Conservation (phyloP, 2,329 filamentous ascomycete species). For the Hypoxylon sp. region DNA sequence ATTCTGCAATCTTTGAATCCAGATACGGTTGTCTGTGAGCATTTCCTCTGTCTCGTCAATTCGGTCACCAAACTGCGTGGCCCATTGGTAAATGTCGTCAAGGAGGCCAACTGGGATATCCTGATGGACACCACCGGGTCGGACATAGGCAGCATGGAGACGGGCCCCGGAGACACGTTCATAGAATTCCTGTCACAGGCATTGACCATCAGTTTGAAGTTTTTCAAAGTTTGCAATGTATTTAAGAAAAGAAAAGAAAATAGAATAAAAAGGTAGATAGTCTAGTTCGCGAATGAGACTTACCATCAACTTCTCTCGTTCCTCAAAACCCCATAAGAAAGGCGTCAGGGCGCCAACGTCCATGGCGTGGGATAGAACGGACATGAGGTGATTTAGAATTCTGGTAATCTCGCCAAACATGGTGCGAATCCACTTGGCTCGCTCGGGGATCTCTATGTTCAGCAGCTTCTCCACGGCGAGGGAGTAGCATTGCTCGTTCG, state of each 20-base stretch:
- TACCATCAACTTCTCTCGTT: slow-evolving; percentile 99
- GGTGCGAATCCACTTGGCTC: slow-evolving; percentile 97
- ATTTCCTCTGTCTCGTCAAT: slow-evolving; percentile 99
- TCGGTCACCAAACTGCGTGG: slow-evolving; percentile 97
- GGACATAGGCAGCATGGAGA: slow-evolving; percentile 96
- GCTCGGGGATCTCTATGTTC: slow-evolving; percentile 94
- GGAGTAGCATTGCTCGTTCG: slow-evolving; percentile 97
- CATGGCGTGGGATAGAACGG: slow-evolving; percentile 96
- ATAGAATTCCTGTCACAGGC: slow-evolving; percentile 92
- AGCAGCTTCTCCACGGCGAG: slow-evolving; percentile 97
- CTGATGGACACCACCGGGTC: slow-evolving; percentile 95
- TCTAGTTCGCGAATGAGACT: slow-evolving; percentile 21
- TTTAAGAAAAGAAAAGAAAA: no score
- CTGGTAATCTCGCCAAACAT: slow-evolving; percentile 96
- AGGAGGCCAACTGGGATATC: slow-evolving; percentile 93
- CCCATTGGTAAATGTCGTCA: slow-evolving; percentile 99
- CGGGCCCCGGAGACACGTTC: slow-evolving; percentile 98
- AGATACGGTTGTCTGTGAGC: slow-evolving; percentile 99
- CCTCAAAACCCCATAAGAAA: slow-evolving; percentile 99
- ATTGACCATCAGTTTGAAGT: slow-evolving; percentile 27
- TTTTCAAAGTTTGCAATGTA: slow-evolving; percentile 9
- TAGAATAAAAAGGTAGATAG: slow-evolving; percentile 18
- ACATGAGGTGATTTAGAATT: slow-evolving; percentile 97
- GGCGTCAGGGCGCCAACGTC: slow-evolving; percentile 98
- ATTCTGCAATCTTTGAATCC: slow-evolving; percentile 92